Conservation (phyloP, 2,329 filamentous ascomycete species). For the Trichoderma guizhouense region DNA sequence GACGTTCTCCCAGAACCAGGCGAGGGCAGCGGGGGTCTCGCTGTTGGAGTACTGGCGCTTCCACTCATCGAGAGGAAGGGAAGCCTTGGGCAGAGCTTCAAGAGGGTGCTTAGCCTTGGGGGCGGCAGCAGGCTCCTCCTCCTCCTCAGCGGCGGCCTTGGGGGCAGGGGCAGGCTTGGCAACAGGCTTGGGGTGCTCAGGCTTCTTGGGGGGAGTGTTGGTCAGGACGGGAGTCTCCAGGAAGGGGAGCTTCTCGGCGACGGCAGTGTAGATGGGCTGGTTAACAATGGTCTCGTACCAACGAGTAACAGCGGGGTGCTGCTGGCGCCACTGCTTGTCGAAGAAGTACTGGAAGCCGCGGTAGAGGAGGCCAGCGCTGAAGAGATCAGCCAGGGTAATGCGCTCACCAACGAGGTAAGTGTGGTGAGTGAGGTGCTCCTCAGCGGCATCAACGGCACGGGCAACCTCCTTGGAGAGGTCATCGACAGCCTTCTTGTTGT, state of each 20-base stretch:
- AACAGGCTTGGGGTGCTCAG: slow-evolving; percentile 72
- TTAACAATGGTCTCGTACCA: slow-evolving; percentile 95
- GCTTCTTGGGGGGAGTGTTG: slow-evolving; percentile 73
- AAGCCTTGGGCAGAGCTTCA: slow-evolving; percentile 75
- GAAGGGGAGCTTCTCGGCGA: slow-evolving; percentile 71
- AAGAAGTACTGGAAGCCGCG: slow-evolving; percentile 94
- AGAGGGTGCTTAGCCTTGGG: slow-evolving; percentile 97
- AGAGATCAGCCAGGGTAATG: slow-evolving; percentile 93
- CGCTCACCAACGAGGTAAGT: slow-evolving; percentile 98
- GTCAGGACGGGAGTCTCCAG: slow-evolving; percentile 76
- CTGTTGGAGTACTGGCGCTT: slow-evolving; percentile 99
- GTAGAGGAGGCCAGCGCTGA: slow-evolving; percentile 71
- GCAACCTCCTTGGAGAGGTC: slow-evolving; percentile 67
- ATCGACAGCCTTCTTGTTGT: slow-evolving; percentile 98
- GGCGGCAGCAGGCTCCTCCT: slow-evolving; percentile 37
- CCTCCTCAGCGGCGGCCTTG: slow-evolving; percentile 22
- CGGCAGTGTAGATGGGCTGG: slow-evolving; percentile 84
- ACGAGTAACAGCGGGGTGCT: slow-evolving; percentile 81
- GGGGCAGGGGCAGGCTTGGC: slow-evolving; percentile 36
- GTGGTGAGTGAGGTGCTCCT: slow-evolving; percentile 85
- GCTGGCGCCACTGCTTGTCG: slow-evolving; percentile 80
- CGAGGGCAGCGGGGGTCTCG: slow-evolving; percentile 78
- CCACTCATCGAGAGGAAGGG: slow-evolving; percentile 89
- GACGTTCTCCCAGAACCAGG: slow-evolving; percentile 98
- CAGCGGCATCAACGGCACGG: slow-evolving; percentile 68